Percentiles rank a stretch among this genome's conserved stretches.
Conservation (phyloP, 2,329 filamentous ascomycete species). For the Raffaelea arxii region DNA sequence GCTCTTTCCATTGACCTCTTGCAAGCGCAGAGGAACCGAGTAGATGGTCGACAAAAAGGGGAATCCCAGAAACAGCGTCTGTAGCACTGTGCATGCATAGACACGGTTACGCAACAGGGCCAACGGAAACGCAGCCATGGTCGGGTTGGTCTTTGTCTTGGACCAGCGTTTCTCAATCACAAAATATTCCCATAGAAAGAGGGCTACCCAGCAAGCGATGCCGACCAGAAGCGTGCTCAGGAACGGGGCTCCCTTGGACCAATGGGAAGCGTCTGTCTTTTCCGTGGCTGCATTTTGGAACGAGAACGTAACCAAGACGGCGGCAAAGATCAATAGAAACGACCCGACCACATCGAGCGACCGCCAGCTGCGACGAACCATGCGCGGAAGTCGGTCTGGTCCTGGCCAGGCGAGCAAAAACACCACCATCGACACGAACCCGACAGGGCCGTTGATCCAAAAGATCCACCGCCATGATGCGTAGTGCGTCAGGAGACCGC, state of each 20-base stretch:
- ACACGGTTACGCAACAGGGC: conserved; percentile 35
- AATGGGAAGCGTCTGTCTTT: conserved; percentile 26
- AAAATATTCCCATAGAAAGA: conserved; percentile 31
- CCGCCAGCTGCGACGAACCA: conserved; percentile 32
- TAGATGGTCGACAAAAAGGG: conserved; percentile 39
- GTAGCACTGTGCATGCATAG: conserved; percentile 31
- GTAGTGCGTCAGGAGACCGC: conserved; percentile 39
- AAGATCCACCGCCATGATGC: conserved; percentile 46
- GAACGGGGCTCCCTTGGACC: conserved; percentile 31
- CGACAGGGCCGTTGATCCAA: conserved; percentile 49
- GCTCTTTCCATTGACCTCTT: conserved; percentile 38
- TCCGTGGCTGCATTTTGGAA: conserved; percentile 42
- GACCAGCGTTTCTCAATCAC: conserved; percentile 15
- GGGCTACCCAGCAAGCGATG: conserved; percentile 21
- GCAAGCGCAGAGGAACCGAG: conserved; percentile 35
- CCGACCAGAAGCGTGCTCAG: conserved; percentile 31
- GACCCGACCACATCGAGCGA: conserved; percentile 45
- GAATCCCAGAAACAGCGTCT: conserved; percentile 40
- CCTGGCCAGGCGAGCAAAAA: conserved; percentile 43
- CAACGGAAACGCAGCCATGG: conserved; percentile 36
- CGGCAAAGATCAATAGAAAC: conserved; percentile 40
- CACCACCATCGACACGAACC: conserved; percentile 32
- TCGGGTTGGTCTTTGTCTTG: conserved; percentile 21
- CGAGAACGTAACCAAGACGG: conserved; percentile 46
- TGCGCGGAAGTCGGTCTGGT: conserved; percentile 25